Evolutionary conservation across 306 rosid species (phyloP).

Genomic region (Cicer judaicum): DNA sequence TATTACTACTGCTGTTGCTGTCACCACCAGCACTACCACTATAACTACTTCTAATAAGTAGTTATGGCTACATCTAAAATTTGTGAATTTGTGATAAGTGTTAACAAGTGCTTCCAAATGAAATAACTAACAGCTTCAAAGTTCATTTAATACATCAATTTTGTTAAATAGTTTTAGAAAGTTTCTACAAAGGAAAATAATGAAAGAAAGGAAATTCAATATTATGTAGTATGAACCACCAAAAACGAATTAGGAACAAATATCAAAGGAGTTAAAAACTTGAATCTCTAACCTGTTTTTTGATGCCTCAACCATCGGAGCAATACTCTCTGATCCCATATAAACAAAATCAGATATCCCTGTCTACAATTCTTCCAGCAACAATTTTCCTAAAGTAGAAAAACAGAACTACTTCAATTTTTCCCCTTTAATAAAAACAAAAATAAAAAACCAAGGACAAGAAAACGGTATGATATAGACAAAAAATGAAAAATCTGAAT

Average conservation of each 20-base stretch:
- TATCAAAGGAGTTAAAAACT: too few relatives aligned
- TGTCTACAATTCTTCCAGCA: conserved; percentile 27
- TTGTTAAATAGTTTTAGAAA: not conserved
- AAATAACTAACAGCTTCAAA: not conserved
- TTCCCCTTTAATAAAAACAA: not conserved
- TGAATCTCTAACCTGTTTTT: conserved; percentile 47
- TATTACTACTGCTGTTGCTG: not conserved
- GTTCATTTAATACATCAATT: conserved; percentile 8
- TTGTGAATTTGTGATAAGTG: not conserved
- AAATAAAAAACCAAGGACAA: not conserved
- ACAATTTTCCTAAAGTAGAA: conserved; percentile 40
- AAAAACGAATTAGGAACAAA: conserved; percentile 5
- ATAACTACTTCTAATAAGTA: not conserved
- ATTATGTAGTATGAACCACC: not conserved
- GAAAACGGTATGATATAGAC: not conserved
- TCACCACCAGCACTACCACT: not conserved
- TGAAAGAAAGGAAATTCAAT: conserved; percentile 11
- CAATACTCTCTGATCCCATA: conserved; percentile 65
- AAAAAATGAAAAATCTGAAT: conserved; percentile 8
- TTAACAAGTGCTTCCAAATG: conserved; percentile 15
- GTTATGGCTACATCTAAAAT: conserved; percentile 1
- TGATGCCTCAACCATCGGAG: conserved; percentile 53
- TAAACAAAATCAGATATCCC: conserved; percentile 36
- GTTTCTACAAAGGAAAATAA: conserved; percentile 1
- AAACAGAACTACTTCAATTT: conserved; percentile 34